Conservation (phyloP, 1,284 basidiomycete genomes). For the Lignosus rhinocerotis region DNA sequence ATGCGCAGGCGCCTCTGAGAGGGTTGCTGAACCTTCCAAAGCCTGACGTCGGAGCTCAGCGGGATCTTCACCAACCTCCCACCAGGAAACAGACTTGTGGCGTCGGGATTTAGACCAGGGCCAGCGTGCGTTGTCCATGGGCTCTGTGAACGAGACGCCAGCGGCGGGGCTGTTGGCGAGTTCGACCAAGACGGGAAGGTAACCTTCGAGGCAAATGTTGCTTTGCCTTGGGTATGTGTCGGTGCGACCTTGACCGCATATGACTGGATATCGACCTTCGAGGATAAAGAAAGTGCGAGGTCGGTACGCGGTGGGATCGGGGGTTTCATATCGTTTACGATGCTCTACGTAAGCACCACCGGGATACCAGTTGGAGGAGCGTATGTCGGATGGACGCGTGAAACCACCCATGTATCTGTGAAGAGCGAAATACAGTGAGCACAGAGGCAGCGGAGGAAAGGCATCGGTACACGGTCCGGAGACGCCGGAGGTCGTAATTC, state of each 20-base stretch:
- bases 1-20: background rate
- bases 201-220: conserved; percentile 38
- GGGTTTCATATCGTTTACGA: conserved; percentile 35
- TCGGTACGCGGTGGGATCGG: conserved; percentile 38
- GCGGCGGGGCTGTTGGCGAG: conserved; percentile 32
- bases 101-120: conserved; percentile 29
- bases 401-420: conserved; percentile 40
- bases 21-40: background rate
- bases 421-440: background rate
- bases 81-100: conserved; percentile 28
- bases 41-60: conserved; percentile 11
- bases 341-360: conserved; percentile 36
- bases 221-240: conserved; percentile 37
- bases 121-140: conserved; percentile 45
- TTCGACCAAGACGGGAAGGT: conserved; percentile 34
- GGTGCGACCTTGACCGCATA: conserved; percentile 34
- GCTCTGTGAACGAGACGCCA: conserved; percentile 20
- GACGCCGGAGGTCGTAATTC: background rate
- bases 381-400: conserved; percentile 42
- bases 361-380: conserved; percentile 38
- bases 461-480: background rate
- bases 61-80: conserved; percentile 23
- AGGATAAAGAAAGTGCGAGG: conserved; percentile 43
- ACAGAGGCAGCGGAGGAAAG: background rate
- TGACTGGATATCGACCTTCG: conserved; percentile 38